Conservation (phyloP, 2,329 filamentous ascomycete species). For the Pestalotiopsis fici region DNA sequence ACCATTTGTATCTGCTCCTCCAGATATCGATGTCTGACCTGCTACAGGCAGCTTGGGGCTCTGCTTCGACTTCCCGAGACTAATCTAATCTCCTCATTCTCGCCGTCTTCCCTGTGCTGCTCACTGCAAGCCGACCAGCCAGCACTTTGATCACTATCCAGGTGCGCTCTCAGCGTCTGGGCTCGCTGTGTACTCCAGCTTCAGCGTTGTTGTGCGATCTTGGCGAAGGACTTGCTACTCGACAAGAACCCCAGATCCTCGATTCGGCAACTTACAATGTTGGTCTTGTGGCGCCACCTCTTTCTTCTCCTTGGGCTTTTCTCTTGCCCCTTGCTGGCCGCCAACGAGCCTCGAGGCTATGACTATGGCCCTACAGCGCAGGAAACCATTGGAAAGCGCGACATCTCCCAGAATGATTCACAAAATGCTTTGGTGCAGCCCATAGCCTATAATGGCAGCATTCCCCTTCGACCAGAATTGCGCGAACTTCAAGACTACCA, state of each 20-base stretch:
- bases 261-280: not conserved
- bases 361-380: constrained; percentile 51
- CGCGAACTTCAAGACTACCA: constrained; percentile 63
- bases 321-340: not conserved
- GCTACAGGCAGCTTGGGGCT: not conserved
- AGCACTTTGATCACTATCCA: not conserved
- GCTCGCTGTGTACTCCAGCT: not conserved
- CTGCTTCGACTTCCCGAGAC: not conserved
- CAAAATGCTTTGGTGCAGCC: constrained; percentile 40
- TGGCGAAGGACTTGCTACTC: not conserved
- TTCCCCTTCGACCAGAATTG: constrained; percentile 64
- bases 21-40: not conserved
- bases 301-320: not conserved
- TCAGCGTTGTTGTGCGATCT: not conserved
- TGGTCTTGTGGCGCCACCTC: not conserved
- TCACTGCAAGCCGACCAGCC: not conserved
- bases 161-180: not conserved
- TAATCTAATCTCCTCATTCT: not conserved
- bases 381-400: constrained; percentile 39
- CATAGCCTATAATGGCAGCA: constrained; percentile 41
- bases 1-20: not conserved
- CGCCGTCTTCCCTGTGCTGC: not conserved
- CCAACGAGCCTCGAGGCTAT: constrained; percentile 31
- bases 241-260: not conserved
- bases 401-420: constrained; percentile 28